Conservation (phyloP, 495 filamentous ascomycete species). For the Penicillium nucicola region DNA sequence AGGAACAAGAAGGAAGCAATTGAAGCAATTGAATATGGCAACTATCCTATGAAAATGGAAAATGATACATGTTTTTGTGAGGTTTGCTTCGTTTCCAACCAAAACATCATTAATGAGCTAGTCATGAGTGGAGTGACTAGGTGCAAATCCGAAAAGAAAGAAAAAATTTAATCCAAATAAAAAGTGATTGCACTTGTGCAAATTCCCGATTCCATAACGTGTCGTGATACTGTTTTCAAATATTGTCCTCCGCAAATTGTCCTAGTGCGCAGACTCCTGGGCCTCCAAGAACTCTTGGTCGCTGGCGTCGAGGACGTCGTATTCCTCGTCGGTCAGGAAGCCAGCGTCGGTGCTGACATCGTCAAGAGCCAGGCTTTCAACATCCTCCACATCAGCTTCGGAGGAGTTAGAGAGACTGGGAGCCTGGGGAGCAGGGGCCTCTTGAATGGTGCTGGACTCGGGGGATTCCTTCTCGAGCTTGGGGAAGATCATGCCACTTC, state of each 20-base stretch:
- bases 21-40: conserved; percentile 3
- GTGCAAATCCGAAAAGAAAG: conserved; percentile 14
- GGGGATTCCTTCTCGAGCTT: conserved; percentile 95
- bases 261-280: conserved; percentile 28
- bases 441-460: conserved; percentile 69
- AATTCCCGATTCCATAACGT: conserved; percentile 21
- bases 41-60: neutral
- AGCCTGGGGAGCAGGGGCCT: conserved; percentile 25
- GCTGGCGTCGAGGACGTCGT: conserved; percentile 92
- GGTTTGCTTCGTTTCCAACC: conserved; percentile 8
- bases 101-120: conserved; percentile 8
- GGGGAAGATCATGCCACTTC: conserved; percentile 92
- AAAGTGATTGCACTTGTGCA: conserved; percentile 11
- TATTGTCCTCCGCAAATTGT: neutral
- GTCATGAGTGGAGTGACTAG: conserved; percentile 2
- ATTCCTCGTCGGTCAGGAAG: conserved; percentile 96
- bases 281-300: conserved; percentile 76
- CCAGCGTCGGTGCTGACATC: conserved; percentile 60
- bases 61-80: neutral
- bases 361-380: conserved; percentile 61
- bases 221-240: conserved; percentile 7
- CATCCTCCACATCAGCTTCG: conserved; percentile 62
- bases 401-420: conserved; percentile 37
- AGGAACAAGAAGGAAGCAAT: too few species aligned
- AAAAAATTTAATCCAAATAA: conserved; percentile 15